phyloP scores from a whole-genome alignment of 768 basidiomycete species.

The Punctularia strigosozonata region DNA sequence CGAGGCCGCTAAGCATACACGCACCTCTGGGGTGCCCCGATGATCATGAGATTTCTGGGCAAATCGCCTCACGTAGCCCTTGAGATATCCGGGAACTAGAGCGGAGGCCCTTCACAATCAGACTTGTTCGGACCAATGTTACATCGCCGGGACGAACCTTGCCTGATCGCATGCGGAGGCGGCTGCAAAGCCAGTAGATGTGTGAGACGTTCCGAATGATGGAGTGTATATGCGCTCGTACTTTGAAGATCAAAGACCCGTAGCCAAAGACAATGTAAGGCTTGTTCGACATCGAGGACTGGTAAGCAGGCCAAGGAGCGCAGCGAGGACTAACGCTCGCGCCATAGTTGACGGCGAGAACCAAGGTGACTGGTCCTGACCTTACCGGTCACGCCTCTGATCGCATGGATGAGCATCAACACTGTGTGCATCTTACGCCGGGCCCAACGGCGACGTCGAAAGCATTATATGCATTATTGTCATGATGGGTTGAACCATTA shows the following conservation, averaged over 20 bases:
- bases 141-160: constrained; percentile 32
- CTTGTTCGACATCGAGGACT: too few species aligned
- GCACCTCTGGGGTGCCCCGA: constrained; percentile 76
- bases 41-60: constrained; percentile 91
- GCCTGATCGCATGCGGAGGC: constrained; percentile 62
- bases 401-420: too few species aligned
- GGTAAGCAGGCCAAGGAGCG: too few species aligned
- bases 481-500: too few species aligned
- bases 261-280: constrained; percentile 82
- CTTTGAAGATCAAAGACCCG: constrained; percentile 90
- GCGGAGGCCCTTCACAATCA: neutral
- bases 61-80: constrained; percentile 84
- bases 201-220: neutral
- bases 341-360: too few species aligned
- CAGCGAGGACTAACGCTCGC: too few species aligned
- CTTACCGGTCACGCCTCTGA: too few species aligned
- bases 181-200: constrained; percentile 35
- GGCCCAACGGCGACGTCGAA: too few species aligned
- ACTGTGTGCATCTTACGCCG: too few species aligned
- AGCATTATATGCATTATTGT: too few species aligned
- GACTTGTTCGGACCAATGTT: neutral
- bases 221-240: constrained; percentile 14
- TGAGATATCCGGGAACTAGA: constrained; percentile 66
- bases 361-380: too few species aligned
- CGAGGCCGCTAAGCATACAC: constrained; percentile 2